A percentile compares a stretch with the other conserved stretches of the same genome.
Evolutionary conservation across 768 basidiomycete species (phyloP).

Genomic region (Phlegmacium glaucopus): DNA sequence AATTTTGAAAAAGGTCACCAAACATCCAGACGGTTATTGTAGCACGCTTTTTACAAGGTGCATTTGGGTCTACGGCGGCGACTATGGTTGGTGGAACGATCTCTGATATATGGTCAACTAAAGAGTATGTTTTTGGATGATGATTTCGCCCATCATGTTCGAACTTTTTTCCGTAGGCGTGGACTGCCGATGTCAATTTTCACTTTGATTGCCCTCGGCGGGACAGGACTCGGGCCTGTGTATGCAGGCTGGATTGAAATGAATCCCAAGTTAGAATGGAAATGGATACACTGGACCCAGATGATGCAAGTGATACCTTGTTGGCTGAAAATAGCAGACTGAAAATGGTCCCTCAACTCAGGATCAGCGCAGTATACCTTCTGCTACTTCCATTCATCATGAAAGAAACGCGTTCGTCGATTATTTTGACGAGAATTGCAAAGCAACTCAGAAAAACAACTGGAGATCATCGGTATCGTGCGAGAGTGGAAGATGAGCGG

Average conservation of each 20-base stretch:
- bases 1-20: slow-evolving; percentile 25
- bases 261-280: slow-evolving; percentile 57
- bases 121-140: slow-evolving; percentile 38
- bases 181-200: slow-evolving; percentile 76
- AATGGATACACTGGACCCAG: slow-evolving; percentile 85
- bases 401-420: slow-evolving; percentile 65
- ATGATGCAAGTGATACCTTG: slow-evolving; percentile 45
- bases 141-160: background rate
- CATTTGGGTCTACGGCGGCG: slow-evolving; percentile 64
- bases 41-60: slow-evolving; percentile 57
- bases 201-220: slow-evolving; percentile 53
- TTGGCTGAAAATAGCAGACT: background rate
- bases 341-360: slow-evolving; percentile 1
- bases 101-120: slow-evolving; percentile 60
- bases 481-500: slow-evolving; percentile 40
- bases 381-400: slow-evolving; percentile 48
- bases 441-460: slow-evolving; percentile 55
- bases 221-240: slow-evolving; percentile 62
- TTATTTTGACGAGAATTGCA: slow-evolving; percentile 62
- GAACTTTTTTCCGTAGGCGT: slow-evolving; percentile 40
- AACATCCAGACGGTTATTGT: slow-evolving; percentile 58
- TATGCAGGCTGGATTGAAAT: slow-evolving; percentile 66
- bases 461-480: slow-evolving; percentile 50
- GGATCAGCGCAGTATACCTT: slow-evolving; percentile 20
- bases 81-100: slow-evolving; percentile 71